Conservation (phyloP, 2,329 filamentous ascomycete species). For the Clonostachys chloroleuca region DNA sequence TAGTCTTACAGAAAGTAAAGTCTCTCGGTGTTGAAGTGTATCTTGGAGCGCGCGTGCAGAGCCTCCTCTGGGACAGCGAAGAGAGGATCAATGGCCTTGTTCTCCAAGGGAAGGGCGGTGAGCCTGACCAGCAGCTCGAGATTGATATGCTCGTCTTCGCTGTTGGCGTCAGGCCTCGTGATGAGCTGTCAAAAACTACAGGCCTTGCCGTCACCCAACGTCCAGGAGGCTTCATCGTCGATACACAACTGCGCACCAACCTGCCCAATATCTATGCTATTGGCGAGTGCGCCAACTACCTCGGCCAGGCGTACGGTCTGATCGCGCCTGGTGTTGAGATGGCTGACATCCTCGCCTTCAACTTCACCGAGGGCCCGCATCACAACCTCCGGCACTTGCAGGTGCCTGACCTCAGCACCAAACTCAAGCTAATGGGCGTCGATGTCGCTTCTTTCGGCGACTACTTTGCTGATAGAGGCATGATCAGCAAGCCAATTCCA, state of each 20-base stretch:
- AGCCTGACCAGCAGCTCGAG: conserved; percentile 53
- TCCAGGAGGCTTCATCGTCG: conserved; percentile 72
- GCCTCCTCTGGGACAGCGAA: conserved; percentile 62
- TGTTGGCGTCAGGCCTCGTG: conserved; percentile 77
- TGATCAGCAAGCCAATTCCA: conserved; percentile 25
- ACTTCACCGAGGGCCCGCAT: conserved; percentile 76
- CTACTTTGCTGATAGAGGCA: conserved; percentile 84
- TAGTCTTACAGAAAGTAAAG: conserved; percentile 79
- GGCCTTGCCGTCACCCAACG: conserved; percentile 62
- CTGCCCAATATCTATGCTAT: conserved; percentile 75
- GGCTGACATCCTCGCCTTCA: conserved; percentile 88
- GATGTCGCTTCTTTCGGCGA: conserved; percentile 93
- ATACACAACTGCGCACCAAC: conserved; percentile 65
- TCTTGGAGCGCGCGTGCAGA: conserved; percentile 69
- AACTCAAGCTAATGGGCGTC: conserved; percentile 83
- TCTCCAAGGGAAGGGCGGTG: conserved; percentile 65
- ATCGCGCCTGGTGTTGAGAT: conserved; percentile 90
- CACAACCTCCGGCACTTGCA: conserved; percentile 70
- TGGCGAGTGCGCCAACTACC: conserved; percentile 88
- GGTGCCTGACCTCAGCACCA: conserved; percentile 83
- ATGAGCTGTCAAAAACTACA: conserved; percentile 67
- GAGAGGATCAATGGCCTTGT: conserved; percentile 69
- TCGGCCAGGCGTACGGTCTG: conserved; percentile 80
- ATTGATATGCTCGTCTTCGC: conserved; percentile 86
- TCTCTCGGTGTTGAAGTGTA: conserved; percentile 77